Evolutionary conservation across 805 yeast genomes (phyloP), one percentile per base, ranked within the genome.

Genomic region (Candida broadrunensis): DNA sequence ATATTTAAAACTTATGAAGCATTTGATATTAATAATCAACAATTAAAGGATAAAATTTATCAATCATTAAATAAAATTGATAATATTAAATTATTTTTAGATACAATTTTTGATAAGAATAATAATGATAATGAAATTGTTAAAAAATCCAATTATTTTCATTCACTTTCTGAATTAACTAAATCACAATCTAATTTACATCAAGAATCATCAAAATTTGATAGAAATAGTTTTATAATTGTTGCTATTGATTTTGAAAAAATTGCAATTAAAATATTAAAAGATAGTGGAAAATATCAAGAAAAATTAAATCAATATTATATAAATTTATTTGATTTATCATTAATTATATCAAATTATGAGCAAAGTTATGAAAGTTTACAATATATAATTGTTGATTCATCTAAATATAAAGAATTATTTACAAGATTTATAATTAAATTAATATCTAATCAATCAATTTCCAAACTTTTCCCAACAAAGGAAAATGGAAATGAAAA

Each of bases 81-180:
- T 6, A 39, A 39, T 8, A 46, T 63, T 9, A 52, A 45, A 23
- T 32, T 36, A 4, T 63, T 65, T 30, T 47, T 62, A 37, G 44
- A 50, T 8, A 38, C 56, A 1, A 47, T 55, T 13, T 58, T 52
- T 37, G n/a, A n/a, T n/a, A n/a, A n/a, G n/a, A 35, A 46, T 15
- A 41, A 42, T 3, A 45, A 45, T 16, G 29, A 43, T 4, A 45
- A 51, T 18, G 45, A 42, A 11, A 25, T 29, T 7, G 24, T 48
- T 11, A 44, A 43, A 20, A 52, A 52, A 36, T 52, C 65, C 2
- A 51, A 57, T 16, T 66, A 64, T 46, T 65, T 39, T 42, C 67
- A 63, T 44, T 47, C 60, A 29, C 49, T 65, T 24, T 54, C 67
- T 8, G 52, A 52, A 33, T 48, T 62, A 17, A 50, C 58, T 4